Evolutionary conservation across 2,329 filamentous ascomycete genomes (phyloP).

Genomic region (Botrytis porri): DNA sequence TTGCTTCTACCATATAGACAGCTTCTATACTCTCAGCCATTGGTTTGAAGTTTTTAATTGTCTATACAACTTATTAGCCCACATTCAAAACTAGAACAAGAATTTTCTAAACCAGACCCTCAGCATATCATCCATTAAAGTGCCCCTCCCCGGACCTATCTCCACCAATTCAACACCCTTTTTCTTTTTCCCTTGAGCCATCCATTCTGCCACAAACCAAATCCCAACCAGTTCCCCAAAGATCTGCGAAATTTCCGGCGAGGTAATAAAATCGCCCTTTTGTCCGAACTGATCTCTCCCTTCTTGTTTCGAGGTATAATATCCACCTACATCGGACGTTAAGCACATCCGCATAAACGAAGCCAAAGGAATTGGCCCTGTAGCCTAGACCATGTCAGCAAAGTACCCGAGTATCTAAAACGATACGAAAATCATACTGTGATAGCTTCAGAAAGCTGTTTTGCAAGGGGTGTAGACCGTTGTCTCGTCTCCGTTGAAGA

Average conservation of each 20-base stretch:
- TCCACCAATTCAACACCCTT: constrained; percentile 85
- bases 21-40: constrained; percentile 75
- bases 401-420: not conserved
- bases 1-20: constrained; percentile 96
- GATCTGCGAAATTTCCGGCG: constrained; percentile 93
- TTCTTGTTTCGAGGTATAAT: constrained; percentile 75
- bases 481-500: constrained; percentile 40
- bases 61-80: constrained; percentile 49
- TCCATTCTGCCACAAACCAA: constrained; percentile 96
- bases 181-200: constrained; percentile 75
- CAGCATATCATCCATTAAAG: constrained; percentile 94
- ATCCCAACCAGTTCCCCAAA: constrained; percentile 93
- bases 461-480: constrained; percentile 92
- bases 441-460: constrained; percentile 82
- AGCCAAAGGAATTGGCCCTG: constrained; percentile 86
- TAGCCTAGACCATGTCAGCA: constrained; percentile 56
- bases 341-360: constrained; percentile 99
- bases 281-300: constrained; percentile 85
- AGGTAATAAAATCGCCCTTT: constrained; percentile 94
- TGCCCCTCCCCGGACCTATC: constrained; percentile 89
- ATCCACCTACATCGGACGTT: constrained; percentile 84
- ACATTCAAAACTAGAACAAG: constrained; percentile 21
- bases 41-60: constrained; percentile 76
- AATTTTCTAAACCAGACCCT: constrained; percentile 55
- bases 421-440: constrained; percentile 52